phyloP scores from a whole-genome alignment of 495 filamentous ascomycete species.

The Penicillium waksmanii region DNA sequence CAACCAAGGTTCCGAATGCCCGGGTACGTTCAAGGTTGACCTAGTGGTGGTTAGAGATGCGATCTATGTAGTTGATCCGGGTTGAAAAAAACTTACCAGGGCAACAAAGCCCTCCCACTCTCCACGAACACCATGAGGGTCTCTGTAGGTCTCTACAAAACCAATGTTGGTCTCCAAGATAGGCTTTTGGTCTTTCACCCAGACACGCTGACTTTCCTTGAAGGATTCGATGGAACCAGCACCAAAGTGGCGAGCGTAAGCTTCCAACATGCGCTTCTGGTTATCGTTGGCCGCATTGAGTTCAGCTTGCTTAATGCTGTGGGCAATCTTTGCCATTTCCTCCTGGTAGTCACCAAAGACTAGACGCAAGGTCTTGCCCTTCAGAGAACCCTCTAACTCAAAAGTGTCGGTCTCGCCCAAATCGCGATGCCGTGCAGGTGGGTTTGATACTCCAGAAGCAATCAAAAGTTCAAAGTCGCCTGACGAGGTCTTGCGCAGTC shows the following conservation, averaged over 20 bases:
- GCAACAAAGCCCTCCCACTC: conserved; percentile 97
- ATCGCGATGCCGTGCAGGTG: conserved; percentile 66
- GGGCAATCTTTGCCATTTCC: conserved; percentile 79
- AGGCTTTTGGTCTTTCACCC: conserved; percentile 91
- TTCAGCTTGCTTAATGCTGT: conserved; percentile 70
- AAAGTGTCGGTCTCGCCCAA: conserved; percentile 68
- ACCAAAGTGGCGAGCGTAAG: conserved; percentile 84
- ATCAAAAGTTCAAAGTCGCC: conserved; percentile 82
- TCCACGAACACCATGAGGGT: conserved; percentile 89
- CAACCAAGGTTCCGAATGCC: conserved; percentile 86
- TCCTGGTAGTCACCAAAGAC: conserved; percentile 82
- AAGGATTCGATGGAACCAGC: conserved; percentile 84
- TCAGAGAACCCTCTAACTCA: conserved; percentile 61
- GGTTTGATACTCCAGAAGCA: conserved; percentile 67
- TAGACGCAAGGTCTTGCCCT: conserved; percentile 73
- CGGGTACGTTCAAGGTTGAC: conserved; percentile 84
- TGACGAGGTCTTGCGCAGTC: conserved; percentile 72
- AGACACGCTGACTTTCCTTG: conserved; percentile 87
- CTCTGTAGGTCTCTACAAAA: conserved; percentile 95
- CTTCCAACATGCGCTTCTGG: conserved; percentile 80
- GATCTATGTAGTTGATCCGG: background rate
- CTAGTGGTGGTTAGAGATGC: conserved; percentile 33
- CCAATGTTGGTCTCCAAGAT: conserved; percentile 90
- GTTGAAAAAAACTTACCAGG: conserved; percentile 46
- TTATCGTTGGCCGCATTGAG: conserved; percentile 80